phyloP scores from a whole-genome alignment of 176 grass and related monocot genomes.

The Raddia guianensis region DNA sequence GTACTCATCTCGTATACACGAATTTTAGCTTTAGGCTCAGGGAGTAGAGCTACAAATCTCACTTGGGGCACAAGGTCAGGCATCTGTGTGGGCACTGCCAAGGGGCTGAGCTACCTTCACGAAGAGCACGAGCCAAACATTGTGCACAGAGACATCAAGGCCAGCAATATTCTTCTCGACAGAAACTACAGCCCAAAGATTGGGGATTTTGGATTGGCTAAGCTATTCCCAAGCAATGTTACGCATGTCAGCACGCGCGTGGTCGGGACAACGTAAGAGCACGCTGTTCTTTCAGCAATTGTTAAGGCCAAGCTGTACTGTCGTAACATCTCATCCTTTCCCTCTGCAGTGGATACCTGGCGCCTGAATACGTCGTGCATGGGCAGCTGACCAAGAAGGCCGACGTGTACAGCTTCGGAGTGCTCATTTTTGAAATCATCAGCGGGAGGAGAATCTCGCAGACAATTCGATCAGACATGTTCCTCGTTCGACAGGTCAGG shows the following conservation, averaged over 20 bases:
- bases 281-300: not conserved
- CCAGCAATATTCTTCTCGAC: conserved; percentile 59
- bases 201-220: conserved; percentile 60
- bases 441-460: conserved; percentile 51
- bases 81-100: conserved; percentile 52
- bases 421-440: conserved; percentile 52
- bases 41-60: not conserved
- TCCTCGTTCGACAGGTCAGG: conserved; percentile 53
- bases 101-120: conserved; percentile 61
- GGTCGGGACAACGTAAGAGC: conserved; percentile 52
- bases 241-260: conserved; percentile 60
- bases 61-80: conserved; percentile 43
- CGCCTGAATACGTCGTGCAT: conserved; percentile 54
- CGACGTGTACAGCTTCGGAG: conserved; percentile 60
- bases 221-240: conserved; percentile 50
- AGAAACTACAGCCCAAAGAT: conserved; percentile 48
- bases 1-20: not conserved
- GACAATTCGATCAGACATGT: conserved; percentile 35
- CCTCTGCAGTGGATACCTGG: conserved; percentile 50
- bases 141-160: conserved; percentile 59
- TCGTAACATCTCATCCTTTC: not conserved
- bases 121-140: conserved; percentile 51
- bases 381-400: conserved; percentile 67
- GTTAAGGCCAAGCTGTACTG: not conserved
- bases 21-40: conserved; percentile 35